Evolutionary conservation across 2,329 filamentous ascomycete species (phyloP), one percentile per base, ranked within the genome.

Genomic region (Periconia macrospinosa): DNA sequence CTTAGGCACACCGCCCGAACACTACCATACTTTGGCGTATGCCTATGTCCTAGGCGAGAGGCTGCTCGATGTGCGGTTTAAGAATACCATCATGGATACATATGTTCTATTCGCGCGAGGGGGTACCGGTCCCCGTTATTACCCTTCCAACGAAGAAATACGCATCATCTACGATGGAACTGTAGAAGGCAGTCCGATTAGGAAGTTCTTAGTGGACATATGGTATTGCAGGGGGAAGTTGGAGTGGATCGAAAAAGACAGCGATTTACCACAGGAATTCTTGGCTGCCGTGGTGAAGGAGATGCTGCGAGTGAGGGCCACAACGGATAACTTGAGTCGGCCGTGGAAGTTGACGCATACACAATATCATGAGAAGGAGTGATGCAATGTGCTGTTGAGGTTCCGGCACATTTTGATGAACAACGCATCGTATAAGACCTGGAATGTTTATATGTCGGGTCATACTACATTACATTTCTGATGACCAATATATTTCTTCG

Each of bases 1-100:
- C 27, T 20, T n/a, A 17, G 43, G 49, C 8, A 35, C 41, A 5
- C 20, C 44, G 27, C 30, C 35, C 18, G 47, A 50, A 2, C 55
- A 54, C 33, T 57, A 56, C 47, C 48, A 55, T 45, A 54, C 49
- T 9, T 49, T 62, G 10, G 57, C 58, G 13, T 49, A 59, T 19
- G 51, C 59, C 10, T 66, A 63, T 49, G 53, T 64, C 6, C 50
- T 64, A 9, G 61, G 60, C 41, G 58, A 63, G 18, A 48, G 53
- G 6, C 52, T 64, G 18, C 40, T 59, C 19, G 59, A 64, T 46
- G 40, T 40, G 1, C 41, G 41, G 1, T 64, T 62, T 54, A 62
- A 62, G 49, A 64, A 64, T 19, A 55, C 56, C 37, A 54, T 64
- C 15, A 42, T 46, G 2, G 54, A 59, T 33, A 53, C 54, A 2